Percentiles rank a stretch among this genome's conserved stretches.
Evolutionary conservation across 768 basidiomycete genomes (phyloP).

Genomic region (Tulasnella calospora): DNA sequence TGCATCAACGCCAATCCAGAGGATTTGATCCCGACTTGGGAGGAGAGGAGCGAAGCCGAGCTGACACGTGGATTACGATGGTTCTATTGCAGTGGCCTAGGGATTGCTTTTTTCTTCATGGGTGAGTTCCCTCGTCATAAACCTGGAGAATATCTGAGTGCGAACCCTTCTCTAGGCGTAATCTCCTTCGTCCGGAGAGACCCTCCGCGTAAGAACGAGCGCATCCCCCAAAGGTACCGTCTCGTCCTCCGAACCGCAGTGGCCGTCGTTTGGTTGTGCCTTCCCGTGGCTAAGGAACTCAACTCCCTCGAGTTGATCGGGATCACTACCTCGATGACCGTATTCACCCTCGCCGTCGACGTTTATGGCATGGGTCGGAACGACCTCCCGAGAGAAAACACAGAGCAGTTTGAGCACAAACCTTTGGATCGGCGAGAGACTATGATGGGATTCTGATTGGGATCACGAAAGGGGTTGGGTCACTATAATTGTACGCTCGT

Average conservation of each 20-base stretch:
- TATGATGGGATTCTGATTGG: background rate
- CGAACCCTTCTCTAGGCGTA: background rate
- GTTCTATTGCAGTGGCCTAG: conserved; percentile 12
- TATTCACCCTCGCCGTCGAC: conserved; percentile 12
- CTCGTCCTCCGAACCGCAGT: background rate
- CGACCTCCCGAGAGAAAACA: background rate
- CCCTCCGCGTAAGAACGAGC: background rate
- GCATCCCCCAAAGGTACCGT: background rate
- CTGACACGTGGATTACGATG: background rate
- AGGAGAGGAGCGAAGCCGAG: conserved; percentile 7
- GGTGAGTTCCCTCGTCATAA: background rate
- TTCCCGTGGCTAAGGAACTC: conserved; percentile 1
- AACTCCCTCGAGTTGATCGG: conserved; percentile 21
- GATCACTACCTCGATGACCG: background rate
- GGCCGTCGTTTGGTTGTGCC: conserved; percentile 12
- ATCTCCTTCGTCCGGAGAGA: background rate
- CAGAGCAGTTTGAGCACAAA: background rate
- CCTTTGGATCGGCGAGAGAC: background rate
- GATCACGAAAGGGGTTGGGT: no score
- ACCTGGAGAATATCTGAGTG: background rate
- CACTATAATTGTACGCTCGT: no score
- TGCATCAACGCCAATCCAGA: background rate
- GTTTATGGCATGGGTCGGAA: background rate
- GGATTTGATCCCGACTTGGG: background rate
- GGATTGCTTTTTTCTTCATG: conserved; percentile 10